Evolutionary conservation across 2,329 filamentous ascomycete genomes (phyloP), one percentile per base, ranked within the genome.

Genomic region (Leptographium radiaticola): DNA sequence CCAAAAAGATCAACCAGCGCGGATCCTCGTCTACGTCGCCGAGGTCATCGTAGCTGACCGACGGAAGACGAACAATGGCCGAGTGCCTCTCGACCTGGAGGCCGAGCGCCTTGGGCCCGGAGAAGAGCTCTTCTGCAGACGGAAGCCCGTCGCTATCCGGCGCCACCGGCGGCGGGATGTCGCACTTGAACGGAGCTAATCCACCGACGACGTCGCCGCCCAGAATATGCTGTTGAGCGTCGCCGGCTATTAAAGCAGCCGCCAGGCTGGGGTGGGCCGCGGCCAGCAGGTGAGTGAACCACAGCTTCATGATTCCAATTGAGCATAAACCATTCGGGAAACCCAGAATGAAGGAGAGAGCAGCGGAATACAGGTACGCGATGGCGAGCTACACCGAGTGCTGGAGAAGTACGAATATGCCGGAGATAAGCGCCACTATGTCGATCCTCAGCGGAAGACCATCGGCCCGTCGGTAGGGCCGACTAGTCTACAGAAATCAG

Each of bases 1-100:
- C 67, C 46, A 72, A 71, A 59, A 86, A 76, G 11, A 76, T 70
- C 2, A 78, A 72, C 74, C 82, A 86, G 51, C 77, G 71, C 45
- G 72, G 64, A 60, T 85, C 82, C 44, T 71, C 66, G 34, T 74
- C 76, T 16, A 83, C 66, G 0, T 67, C 65, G 5, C 75, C 76
- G 57, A 81, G 67, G 57, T 80, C 58, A 50, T 67, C 65, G 44
- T 65, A 65, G 33, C 63, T 64, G 44, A 64, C 60, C 16, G 65
- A 63, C 25, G 65, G 65, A 50, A 68, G 58, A 46, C 60, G 58
- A n/a, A 68, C 63, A 8, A 65, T 60, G 31, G 62, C 63, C 0
- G 65, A 60, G 10, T 66, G 61, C 7, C 65, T 62, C 15, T 53
- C 53, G 30, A 65, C 59, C 55, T 61, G 58, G 9, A 43, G 53